Evolutionary conservation across 495 filamentous ascomycete species (phyloP), one percentile per base, ranked within the genome.

Genomic region (Venustampulla echinocandica): DNA sequence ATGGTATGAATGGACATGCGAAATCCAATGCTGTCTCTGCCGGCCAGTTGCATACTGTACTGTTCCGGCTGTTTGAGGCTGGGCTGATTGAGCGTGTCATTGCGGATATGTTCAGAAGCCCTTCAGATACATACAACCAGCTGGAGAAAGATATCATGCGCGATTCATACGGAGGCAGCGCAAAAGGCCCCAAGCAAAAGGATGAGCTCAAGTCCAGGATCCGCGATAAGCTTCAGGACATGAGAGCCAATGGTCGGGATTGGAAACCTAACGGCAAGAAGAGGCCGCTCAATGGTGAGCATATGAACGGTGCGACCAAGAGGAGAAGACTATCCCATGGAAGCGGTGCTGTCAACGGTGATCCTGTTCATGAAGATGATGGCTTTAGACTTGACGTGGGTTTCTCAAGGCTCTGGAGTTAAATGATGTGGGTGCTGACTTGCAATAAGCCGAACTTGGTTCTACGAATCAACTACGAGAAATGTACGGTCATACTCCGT

Each of bases 381-480:
- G 65, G 64, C 4, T 46, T 59, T 36, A 69, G 64, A 46, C 66
- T 69, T 53, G 61, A 69, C 47, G 64, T 67, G 44, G 42, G 64
- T 61, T 47, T 42, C 30, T 30, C n/a, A 39, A 19, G 11, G 41
- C 37, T 30, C 42, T 14, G 28, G 37, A 49, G 27, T 20, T 38
- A 40, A 28, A 34, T 9, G 27, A n/a, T 14, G 30, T 14, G 11
- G 13, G 46, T 57, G 52, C 67, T 68, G 49, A 66, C 51, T 33
- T 49, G 27, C 3, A 13, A 41, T 15, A 42, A 75, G 70, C 61
- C 60, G 3, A 58, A 81, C 42, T 63, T 87, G 42, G 75, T 86
- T 17, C 67, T 97, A 36, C 80, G 85, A 22, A 70, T 96, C 19
- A 95, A 95, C 61, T 82, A 87, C 58, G 83, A 86, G 27, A 95